Evolutionary conservation across 106 monocot genomes (phyloP).

Genomic region (Iris macrosiphon): DNA sequence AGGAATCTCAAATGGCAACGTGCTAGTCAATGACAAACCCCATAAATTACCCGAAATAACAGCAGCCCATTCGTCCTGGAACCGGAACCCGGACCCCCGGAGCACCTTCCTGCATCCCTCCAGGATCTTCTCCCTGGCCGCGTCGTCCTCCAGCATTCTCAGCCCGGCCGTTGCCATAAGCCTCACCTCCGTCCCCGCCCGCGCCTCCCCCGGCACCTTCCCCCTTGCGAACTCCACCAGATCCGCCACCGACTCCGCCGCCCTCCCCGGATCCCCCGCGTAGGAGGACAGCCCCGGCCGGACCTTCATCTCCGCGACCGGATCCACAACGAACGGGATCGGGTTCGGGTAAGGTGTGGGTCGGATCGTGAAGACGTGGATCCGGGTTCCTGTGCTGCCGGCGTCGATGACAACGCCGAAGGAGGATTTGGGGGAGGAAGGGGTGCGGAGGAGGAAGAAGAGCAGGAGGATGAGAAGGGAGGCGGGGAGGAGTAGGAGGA

Average conservation of each 20-base stretch:
- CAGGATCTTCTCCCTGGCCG: slow-evolving; percentile 43
- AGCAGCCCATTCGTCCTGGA: slow-evolving; percentile 71
- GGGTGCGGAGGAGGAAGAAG: slow-evolving; percentile 20
- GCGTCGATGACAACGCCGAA: slow-evolving; percentile 76
- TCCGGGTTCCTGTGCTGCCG: slow-evolving; percentile 86
- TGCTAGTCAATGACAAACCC: no score
- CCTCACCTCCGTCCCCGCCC: slow-evolving; percentile 57
- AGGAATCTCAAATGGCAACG: no score
- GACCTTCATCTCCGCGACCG: slow-evolving; percentile 56
- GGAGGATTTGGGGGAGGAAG: background rate
- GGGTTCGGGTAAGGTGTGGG: slow-evolving; percentile 31
- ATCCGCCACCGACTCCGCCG: slow-evolving; percentile 55
- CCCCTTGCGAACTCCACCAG: slow-evolving; percentile 65
- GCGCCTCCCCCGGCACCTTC: slow-evolving; percentile 27
- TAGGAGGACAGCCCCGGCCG: slow-evolving; percentile 79
- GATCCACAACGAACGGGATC: slow-evolving; percentile 29
- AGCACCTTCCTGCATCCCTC: slow-evolving; percentile 65
- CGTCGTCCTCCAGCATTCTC: slow-evolving; percentile 45
- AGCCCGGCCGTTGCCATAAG: slow-evolving; percentile 95
- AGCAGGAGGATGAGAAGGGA: slow-evolving; percentile 21
- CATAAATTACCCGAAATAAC: slow-evolving; percentile 74
- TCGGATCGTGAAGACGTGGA: slow-evolving; percentile 44
- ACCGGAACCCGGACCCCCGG: slow-evolving; percentile 56
- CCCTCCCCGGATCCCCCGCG: slow-evolving; percentile 32
- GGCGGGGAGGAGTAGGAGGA: slow-evolving; percentile 17